These are phyloP conservation scores for Phylloporus sp. DNA, from an alignment of 768 basidiomycete genomes.

Conservation along the genomic window DNA sequence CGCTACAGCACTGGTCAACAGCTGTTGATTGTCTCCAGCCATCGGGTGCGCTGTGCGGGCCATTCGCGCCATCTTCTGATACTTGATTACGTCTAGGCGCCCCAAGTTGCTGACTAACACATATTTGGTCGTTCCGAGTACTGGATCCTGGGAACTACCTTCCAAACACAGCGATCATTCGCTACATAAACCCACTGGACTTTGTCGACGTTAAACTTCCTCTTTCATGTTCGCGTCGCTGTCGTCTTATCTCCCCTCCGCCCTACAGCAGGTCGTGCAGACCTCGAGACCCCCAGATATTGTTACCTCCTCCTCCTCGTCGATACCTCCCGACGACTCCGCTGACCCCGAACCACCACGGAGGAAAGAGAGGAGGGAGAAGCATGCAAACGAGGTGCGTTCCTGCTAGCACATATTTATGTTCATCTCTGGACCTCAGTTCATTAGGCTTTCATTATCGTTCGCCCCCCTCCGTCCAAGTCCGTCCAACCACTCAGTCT, in stretches of 20 bases:
- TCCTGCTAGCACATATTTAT: slow-evolving; percentile 1
- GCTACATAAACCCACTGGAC: slow-evolving; percentile 15
- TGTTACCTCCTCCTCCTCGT: slow-evolving; percentile 8
- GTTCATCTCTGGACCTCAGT: slow-evolving; percentile 5
- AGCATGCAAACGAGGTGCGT: slow-evolving; percentile 46
- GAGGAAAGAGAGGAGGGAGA: slow-evolving; percentile 45
- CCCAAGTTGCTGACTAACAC: not conserved
- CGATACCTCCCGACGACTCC: not conserved
- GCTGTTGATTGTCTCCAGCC: not conserved
- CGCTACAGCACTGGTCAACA: not conserved
- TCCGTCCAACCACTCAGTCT: slow-evolving; percentile 86
- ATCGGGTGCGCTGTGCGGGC: not conserved
- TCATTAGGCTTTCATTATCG: slow-evolving; percentile 81
- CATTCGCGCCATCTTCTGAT: no score
- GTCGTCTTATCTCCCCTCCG: slow-evolving; percentile 47
- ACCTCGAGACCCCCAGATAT: slow-evolving; percentile 21
- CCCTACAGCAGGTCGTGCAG: slow-evolving; percentile 39
- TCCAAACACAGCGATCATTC: not conserved
- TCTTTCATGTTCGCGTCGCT: slow-evolving; percentile 49
- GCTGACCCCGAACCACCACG: slow-evolving; percentile 35
- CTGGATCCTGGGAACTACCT: slow-evolving; percentile 11
- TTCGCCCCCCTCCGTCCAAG: slow-evolving; percentile 82
- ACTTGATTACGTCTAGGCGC: not conserved
- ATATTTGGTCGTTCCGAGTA: no score
- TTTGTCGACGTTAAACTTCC: not conserved